A percentile compares a stretch with the other conserved stretches of the same genome.
phyloP scores from a whole-genome alignment of 352 stramenopile genomes.

The Elongisporangium undulatum region DNA sequence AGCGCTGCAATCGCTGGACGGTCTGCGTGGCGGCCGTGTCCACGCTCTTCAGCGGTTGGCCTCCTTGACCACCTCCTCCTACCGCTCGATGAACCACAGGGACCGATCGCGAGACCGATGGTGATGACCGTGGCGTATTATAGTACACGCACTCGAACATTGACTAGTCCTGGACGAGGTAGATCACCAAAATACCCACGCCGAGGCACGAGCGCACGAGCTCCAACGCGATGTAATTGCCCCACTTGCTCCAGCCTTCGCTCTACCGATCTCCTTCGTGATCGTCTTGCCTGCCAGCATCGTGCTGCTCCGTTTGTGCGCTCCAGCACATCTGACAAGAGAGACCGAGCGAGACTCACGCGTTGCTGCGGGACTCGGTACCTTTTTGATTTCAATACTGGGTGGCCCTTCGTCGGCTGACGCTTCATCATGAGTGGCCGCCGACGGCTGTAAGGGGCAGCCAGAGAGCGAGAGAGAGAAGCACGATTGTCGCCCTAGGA shows the following conservation, averaged over 20 bases:
- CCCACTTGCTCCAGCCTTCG: conserved; percentile 4
- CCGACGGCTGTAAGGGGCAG: too few species aligned
- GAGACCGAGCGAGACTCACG: too few species aligned
- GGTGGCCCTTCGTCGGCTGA: too few species aligned
- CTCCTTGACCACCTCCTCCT: conserved; percentile 50
- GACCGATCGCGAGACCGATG: conserved; percentile 56
- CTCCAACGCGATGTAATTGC: conserved; percentile 35
- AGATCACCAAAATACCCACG: conserved; percentile 49
- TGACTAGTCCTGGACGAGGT: conserved; percentile 48
- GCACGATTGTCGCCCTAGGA: too few species aligned
- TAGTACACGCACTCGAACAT: conserved; percentile 89
- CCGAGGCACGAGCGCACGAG: conserved; percentile 56
- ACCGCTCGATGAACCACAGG: conserved; percentile 41
- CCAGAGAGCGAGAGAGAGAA: too few species aligned
- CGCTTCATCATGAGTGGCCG: too few species aligned
- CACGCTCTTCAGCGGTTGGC: conserved; percentile 41
- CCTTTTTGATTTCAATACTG: too few species aligned
- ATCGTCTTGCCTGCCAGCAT: too few species aligned
- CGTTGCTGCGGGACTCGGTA: too few species aligned
- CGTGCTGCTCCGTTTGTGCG: too few species aligned
- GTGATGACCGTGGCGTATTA: conserved; percentile 91
- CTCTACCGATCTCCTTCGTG: conserved; percentile 6
- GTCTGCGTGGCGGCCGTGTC: conserved; percentile 13
- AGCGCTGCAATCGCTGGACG: too few species aligned
- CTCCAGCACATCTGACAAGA: too few species aligned